A percentile compares a stretch with the other conserved stretches of the same genome.
These are phyloP conservation scores for Aegilops umbellulata DNA, from an alignment of 176 grass and related monocot species.

Conservation along the genomic window DNA sequence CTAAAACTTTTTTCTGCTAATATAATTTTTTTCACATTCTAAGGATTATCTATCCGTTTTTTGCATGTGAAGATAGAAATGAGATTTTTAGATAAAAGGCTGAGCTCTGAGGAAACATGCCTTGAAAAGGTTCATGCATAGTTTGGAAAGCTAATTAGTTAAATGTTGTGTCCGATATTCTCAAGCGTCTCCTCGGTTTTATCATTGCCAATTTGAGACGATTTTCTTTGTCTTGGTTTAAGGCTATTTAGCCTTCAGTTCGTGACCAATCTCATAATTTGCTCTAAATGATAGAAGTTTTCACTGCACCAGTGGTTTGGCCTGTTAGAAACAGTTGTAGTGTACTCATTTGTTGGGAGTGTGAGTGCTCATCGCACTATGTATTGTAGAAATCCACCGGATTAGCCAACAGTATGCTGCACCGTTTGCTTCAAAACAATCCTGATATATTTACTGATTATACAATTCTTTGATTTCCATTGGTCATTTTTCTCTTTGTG, in stretches of 20 bases:
- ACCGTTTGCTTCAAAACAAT: no score
- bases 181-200: neutral
- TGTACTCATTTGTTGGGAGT: neutral
- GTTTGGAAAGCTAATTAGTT: neutral
- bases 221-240: neutral
- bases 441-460: no score
- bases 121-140: neutral
- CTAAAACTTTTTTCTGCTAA: neutral
- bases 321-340: neutral
- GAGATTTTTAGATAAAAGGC: neutral
- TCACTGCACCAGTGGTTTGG: neutral
- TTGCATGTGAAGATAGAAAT: neutral
- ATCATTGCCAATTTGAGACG: neutral
- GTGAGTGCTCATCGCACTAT: no score
- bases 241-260: neutral
- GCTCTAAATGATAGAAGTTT: neutral
- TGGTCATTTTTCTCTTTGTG: no score
- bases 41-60: no score
- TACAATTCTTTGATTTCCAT: no score
- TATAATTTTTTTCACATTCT: no score
- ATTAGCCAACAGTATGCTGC: no score
- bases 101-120: neutral
- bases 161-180: neutral
- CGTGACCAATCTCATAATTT: no score
- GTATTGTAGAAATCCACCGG: no score